Conservation (phyloP, 2,329 filamentous ascomycete genomes). For the Exophiala sp. region DNA sequence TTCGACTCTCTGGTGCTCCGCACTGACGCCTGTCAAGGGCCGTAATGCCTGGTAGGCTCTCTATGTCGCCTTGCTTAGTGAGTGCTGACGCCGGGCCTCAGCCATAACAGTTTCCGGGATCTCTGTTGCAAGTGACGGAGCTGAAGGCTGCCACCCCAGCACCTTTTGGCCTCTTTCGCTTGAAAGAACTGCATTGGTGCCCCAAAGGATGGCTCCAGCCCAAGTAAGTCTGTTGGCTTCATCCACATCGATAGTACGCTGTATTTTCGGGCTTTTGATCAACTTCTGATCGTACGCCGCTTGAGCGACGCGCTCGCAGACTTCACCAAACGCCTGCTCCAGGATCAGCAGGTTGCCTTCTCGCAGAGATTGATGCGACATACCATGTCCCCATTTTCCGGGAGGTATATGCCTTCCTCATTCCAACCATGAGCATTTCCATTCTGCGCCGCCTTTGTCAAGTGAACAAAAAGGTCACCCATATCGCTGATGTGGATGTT, state of each 20-base stretch:
- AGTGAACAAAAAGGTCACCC: constrained; percentile 41
- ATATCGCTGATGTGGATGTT: constrained; percentile 51
- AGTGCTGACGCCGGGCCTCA: too few species aligned
- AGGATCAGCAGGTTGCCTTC: constrained; percentile 2
- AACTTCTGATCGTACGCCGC: constrained; percentile 26
- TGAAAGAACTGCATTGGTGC: constrained; percentile 31
- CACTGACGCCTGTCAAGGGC: too few species aligned
- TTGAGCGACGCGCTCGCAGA: constrained; percentile 27
- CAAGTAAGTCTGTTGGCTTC: constrained; percentile 29
- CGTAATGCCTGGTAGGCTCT: too few species aligned
- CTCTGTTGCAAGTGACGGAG: background rate
- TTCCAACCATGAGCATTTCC: constrained; percentile 36
- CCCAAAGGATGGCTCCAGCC: constrained; percentile 31
- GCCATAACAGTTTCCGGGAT: too few species aligned
- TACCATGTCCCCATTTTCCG: constrained; percentile 29
- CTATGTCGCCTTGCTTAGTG: too few species aligned
- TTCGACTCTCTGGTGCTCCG: too few species aligned
- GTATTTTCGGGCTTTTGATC: constrained; percentile 23
- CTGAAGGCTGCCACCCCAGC: constrained; percentile 29
- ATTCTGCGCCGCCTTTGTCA: constrained; percentile 45
- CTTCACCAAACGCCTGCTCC: constrained; percentile 28
- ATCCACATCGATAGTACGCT: constrained; percentile 22
- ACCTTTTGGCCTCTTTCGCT: constrained; percentile 26
- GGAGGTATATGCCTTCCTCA: constrained; percentile 39
- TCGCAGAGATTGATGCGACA: constrained; percentile 5